A percentile compares a stretch with the other conserved stretches of the same genome.
Evolutionary conservation across 331 rosid genomes (phyloP).

Genomic region (Quercus phellos): DNA sequence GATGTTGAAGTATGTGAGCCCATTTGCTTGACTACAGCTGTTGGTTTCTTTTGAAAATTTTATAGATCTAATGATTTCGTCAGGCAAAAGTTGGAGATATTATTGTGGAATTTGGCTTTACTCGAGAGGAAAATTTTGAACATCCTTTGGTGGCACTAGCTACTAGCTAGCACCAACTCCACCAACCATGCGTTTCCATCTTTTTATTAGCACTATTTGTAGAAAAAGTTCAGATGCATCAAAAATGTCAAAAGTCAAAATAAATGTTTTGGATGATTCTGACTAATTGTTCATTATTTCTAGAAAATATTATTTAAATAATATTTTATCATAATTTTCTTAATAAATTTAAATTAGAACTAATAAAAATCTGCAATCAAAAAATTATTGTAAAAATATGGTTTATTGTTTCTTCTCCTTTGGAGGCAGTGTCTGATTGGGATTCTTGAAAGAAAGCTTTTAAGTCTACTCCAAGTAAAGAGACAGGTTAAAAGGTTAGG

Average conservation of each 20-base stretch:
- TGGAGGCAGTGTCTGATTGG: neutral
- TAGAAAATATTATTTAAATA: too few relatives aligned
- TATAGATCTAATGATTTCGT: neutral
- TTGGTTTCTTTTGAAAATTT: neutral
- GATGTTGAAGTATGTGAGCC: neutral
- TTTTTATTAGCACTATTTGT: neutral
- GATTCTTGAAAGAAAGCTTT: neutral
- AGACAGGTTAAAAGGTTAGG: neutral
- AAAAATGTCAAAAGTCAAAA: neutral
- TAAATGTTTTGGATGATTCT: neutral
- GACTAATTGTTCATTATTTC: too few relatives aligned
- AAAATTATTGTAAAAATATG: too few relatives aligned
- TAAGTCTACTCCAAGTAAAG: neutral
- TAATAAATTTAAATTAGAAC: accelerated
- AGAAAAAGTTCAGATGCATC: neutral
- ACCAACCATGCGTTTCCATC: neutral
- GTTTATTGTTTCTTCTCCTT: accelerated
- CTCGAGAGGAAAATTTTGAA: neutral
- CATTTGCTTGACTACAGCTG: neutral
- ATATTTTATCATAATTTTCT: too few relatives aligned
- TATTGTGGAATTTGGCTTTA: neutral
- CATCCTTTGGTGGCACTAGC: neutral
- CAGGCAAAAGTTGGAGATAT: too few relatives aligned
- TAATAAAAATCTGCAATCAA: accelerated
- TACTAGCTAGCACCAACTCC: too few relatives aligned